These are phyloP conservation scores for Nissolia schottii DNA, from an alignment of 306 rosid species.

Conservation along the genomic window DNA sequence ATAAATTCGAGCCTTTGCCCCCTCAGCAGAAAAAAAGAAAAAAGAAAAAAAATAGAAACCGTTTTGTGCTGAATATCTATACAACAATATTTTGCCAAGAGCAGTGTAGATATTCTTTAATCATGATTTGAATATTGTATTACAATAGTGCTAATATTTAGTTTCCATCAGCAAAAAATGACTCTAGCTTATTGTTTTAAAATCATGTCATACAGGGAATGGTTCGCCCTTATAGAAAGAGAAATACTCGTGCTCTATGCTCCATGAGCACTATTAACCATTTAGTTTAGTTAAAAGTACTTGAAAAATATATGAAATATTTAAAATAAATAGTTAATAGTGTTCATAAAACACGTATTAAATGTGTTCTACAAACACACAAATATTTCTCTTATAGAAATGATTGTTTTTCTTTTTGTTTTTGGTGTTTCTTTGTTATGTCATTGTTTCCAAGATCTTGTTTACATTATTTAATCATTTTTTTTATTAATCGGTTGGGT, in stretches of 20 bases:
- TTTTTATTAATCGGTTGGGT: too few relatives aligned
- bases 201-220: slow-evolving; percentile 63
- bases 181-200: neutral
- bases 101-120: neutral
- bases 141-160: neutral
- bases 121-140: neutral
- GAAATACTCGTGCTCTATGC: too few relatives aligned
- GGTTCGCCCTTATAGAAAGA: slow-evolving; percentile 90
- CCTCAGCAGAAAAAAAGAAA: too few relatives aligned
- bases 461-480: too few relatives aligned
- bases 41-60: too few relatives aligned
- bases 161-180: neutral
- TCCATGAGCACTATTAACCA: too few relatives aligned
- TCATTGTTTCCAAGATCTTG: slow-evolving; percentile 5
- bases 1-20: neutral
- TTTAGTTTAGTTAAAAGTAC: too few relatives aligned
- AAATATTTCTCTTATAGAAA: too few relatives aligned
- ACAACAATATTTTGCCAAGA: neutral
- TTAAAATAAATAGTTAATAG: too few relatives aligned
- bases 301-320: too few relatives aligned
- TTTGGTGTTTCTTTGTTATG: slow-evolving; percentile 3
- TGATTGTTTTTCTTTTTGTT: slow-evolving; percentile 48
- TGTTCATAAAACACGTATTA: too few relatives aligned
- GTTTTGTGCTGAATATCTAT: neutral
- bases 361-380: too few relatives aligned